Base-by-base conservation (phyloP, 2,329 filamentous ascomycete species). In the Pestalotiopsis sp. region DNA sequence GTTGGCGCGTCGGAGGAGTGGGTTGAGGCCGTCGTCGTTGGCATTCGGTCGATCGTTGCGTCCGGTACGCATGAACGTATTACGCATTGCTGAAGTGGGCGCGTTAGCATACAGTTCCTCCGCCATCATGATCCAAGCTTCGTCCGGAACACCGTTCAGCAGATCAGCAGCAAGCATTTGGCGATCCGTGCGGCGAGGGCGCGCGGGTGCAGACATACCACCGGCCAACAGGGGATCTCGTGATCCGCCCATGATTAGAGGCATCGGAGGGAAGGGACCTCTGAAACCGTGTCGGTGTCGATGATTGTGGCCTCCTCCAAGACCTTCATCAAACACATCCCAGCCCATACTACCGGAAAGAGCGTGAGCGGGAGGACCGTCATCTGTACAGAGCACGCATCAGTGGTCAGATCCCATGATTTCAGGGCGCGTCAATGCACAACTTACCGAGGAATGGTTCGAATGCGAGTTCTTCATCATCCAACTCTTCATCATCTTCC, bases 21-120 rank as follows among this genome's bases (percentile, higher is more conserved):
- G 95, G 76, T 98, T 98, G 25, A 90, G 86, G 3, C 94, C 94
- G 77, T 98, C 95, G 72, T 97, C 94, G 41, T 87, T 86, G 36
- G 85, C 85, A 68, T 87, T 85, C 66, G 87, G 82, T 39, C 87
- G 83, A 61, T 85, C 85, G 66, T 86, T 79, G 68, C 88, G 84
- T 73, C 90, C 86, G 7, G 82, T 80, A 70, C 85, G 81, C 72
- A 88, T 84, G 80, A 83, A 79, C 13, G 59, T 38, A 27, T 80
- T 75, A 66, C 80, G 78, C 75, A 78, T 69, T 72, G 75, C 76
- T 77, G 69, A 58, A 75, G 36, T 27, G 13, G 11, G 4, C 4
- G n/a, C 17, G 57, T 67, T 13, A 63, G 60, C 56, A 31, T 2
- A 36, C 2, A 9, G 2, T 36, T 36, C 31, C 31, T 36, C 31